A percentile compares a stretch with the other conserved stretches of the same genome.
Conservation (phyloP, 2,329 filamentous ascomycete species). For the Phoma sp. region DNA sequence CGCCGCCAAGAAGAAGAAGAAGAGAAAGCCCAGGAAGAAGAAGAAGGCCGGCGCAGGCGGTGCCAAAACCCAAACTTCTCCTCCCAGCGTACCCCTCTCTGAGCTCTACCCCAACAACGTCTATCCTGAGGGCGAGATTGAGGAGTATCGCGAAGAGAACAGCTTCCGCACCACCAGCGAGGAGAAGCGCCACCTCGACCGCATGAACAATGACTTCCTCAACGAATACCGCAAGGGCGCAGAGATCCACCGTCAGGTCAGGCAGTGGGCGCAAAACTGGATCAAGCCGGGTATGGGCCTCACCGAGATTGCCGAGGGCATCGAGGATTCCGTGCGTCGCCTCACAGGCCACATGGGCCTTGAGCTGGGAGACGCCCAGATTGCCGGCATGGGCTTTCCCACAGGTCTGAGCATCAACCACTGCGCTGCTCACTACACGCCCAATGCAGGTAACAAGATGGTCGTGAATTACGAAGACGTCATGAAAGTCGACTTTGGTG, state of each 20-base stretch:
- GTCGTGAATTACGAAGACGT: conserved; percentile 70
- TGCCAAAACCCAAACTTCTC: conserved; percentile 74
- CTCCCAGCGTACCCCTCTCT: conserved; percentile 75
- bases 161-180: conserved; percentile 79
- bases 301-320: conserved; percentile 84
- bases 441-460: conserved; percentile 84
- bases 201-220: conserved; percentile 79
- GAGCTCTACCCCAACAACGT: conserved; percentile 73
- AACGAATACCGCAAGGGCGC: conserved; percentile 82
- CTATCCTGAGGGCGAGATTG: conserved; percentile 80
- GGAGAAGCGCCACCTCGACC: conserved; percentile 83
- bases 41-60: conserved; percentile 58
- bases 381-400: conserved; percentile 85
- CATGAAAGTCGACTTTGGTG: conserved; percentile 76
- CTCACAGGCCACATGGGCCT: conserved; percentile 78
- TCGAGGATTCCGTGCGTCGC: conserved; percentile 80
- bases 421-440: conserved; percentile 84
- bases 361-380: conserved; percentile 76
- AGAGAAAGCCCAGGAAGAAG: conserved; percentile 78
- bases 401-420: conserved; percentile 84
- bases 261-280: conserved; percentile 79
- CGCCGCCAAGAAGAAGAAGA: conserved; percentile 77
- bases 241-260: conserved; percentile 88
- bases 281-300: conserved; percentile 82
- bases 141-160: conserved; percentile 80